These are phyloP conservation scores for Besnoitia besnoiti DNA, from an alignment of 169 alveolate genomes.

Conservation along the genomic window DNA sequence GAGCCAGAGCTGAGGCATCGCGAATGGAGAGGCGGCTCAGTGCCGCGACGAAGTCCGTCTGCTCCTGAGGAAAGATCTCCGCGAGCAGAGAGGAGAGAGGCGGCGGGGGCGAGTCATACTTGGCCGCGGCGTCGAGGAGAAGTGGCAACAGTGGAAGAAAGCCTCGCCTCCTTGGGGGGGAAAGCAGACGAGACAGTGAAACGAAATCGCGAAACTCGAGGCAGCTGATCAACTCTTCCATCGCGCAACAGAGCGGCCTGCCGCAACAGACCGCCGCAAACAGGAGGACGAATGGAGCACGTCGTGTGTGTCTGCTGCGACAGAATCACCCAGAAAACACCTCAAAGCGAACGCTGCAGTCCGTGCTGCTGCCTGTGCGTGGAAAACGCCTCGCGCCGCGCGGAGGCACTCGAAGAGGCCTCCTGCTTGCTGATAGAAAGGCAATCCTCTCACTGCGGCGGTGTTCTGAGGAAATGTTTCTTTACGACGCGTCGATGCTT, in stretches of 20 bases:
- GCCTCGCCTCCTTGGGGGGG: background rate
- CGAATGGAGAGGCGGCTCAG: background rate
- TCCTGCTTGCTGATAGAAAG: no score
- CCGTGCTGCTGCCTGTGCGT: no score
- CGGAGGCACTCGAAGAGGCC: no score
- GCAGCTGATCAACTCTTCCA: background rate
- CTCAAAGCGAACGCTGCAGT: no score
- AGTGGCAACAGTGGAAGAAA: background rate
- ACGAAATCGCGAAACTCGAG: conserved; percentile 12
- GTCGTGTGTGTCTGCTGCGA: no score
- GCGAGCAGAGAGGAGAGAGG: background rate
- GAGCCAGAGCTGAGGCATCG: background rate
- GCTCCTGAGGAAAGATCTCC: background rate
- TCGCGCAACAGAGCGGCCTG: background rate
- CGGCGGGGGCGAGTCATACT: background rate
- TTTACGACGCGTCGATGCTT: no score
- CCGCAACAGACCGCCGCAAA: no score
- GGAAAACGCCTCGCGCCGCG: no score
- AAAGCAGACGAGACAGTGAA: background rate
- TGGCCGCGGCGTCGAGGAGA: background rate
- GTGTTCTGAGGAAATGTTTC: no score
- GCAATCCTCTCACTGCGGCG: no score
- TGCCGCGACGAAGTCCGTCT: background rate
- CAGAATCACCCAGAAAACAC: no score
- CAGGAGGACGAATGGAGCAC: no score